phyloP scores from a whole-genome alignment of 768 basidiomycete genomes.

The Collybiopsis luxurians region DNA sequence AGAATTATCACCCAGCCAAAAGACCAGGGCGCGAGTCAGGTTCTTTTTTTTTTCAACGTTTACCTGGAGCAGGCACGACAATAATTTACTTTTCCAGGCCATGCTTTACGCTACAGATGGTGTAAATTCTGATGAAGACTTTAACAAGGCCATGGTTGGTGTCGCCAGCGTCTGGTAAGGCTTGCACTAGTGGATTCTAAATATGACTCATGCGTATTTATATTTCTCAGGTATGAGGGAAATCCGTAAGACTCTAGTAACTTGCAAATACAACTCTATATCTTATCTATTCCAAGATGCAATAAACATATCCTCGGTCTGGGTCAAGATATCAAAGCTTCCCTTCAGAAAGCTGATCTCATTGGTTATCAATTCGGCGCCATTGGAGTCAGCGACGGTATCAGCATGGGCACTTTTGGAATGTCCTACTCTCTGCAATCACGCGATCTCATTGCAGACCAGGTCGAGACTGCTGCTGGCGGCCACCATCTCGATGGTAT shows the following conservation, averaged over 20 bases:
- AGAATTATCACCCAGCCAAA: slow-evolving; percentile 86
- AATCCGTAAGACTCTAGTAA: slow-evolving; percentile 72
- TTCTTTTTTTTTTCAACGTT: slow-evolving; percentile 16
- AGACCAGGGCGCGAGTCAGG: slow-evolving; percentile 94
- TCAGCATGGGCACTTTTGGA: slow-evolving; percentile 94
- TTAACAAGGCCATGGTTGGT: slow-evolving; percentile 96
- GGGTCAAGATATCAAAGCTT: slow-evolving; percentile 84
- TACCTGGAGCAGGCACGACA: no score
- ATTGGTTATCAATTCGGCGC: slow-evolving; percentile 98
- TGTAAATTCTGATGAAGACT: slow-evolving; percentile 74
- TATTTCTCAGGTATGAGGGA: slow-evolving; percentile 88
- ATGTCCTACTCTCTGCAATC: slow-evolving; percentile 98
- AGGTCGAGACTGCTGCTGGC: slow-evolving; percentile 92
- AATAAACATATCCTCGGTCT: slow-evolving; percentile 91
- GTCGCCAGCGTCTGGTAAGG: slow-evolving; percentile 94
- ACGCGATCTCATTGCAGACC: slow-evolving; percentile 95
- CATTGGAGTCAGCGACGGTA: slow-evolving; percentile 96
- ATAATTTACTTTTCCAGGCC: slow-evolving; percentile 51
- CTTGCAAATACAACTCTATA: slow-evolving; percentile 4
- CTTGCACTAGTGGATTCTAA: slow-evolving; percentile 7
- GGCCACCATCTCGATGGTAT: slow-evolving; percentile 98
- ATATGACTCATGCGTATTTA: slow-evolving; percentile 14
- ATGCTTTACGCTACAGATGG: slow-evolving; percentile 99
- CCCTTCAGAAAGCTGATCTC: slow-evolving; percentile 63
- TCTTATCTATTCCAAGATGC: slow-evolving; percentile 82